Base-by-base conservation (phyloP, 305 asterid species). In the Solanum aculeatissimum region DNA sequence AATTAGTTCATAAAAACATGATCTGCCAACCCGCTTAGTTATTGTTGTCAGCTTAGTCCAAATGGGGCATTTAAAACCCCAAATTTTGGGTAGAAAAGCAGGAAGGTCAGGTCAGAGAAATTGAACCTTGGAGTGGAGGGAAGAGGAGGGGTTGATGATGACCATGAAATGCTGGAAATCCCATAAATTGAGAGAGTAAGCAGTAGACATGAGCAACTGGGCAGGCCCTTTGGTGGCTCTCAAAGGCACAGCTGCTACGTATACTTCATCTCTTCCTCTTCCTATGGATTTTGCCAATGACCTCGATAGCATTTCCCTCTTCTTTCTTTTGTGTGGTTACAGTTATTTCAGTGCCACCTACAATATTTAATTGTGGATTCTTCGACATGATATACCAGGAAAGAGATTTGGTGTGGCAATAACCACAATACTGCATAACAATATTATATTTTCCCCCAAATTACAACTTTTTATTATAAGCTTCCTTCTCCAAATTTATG, bases 101-200 rank as follows among this genome's bases (percentile, higher is more conserved):
- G n/a, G n/a, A n/a, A n/a, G n/a, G n/a, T n/a, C n/a, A n/a, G 32
- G 2, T 29, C 2, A 29, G n/a, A 19, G 27, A 3, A 45, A 29
- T 27, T 21, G 6, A 32, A 84, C 89, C 89, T 87, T 85, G 69
- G 85, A 25, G 1, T 58, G 81, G 57, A 85, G 71, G 16, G 72
- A 60, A 3, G 88, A 80, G 13, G 89, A 49, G 72, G 92, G 87
- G 27, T 89, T 93, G 89, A 92, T 85, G 78, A 95, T 89, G 92
- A 95, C 96, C 92, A 95, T 89, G 91, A 90, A 95, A 89, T 95
- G 98, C 69, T 92, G 94, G 63, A 93, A 86, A 85, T 91, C 86
- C 88, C 91, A 88, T 27, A 89, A 60, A 86, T 89, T 88, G 82
- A 94, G 90, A 66, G 97, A 91, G 89, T 92, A 91, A 16, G 91